Base-by-base conservation (phyloP, 129 eudicot species). In the Escallonia rubra region DNA sequence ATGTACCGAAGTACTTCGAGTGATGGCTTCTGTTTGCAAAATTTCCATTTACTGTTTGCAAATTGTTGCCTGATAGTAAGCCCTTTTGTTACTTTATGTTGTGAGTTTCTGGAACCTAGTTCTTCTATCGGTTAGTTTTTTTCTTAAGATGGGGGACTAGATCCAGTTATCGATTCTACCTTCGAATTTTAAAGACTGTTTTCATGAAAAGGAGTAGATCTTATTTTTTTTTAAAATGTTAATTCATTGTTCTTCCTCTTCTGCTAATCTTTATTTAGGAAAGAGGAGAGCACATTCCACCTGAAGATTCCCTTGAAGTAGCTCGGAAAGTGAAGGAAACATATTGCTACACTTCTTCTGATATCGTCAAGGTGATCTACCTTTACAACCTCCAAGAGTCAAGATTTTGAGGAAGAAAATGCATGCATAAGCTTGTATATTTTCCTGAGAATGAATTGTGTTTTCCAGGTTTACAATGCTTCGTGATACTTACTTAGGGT, bases 201-300 rank as follows among this genome's bases (percentile, higher is more conserved):
- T 23, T 23, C 34, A 23, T 23, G 34, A 23, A 23, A 23, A 23
- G 34, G 34, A 23, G 34, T 23, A 23, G 34, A 23, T 23, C 34
- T 23, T 23, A 0, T 23, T 23, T 61, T 16, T 8, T 14, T 15
- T 7, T 52, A 2, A 52, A 10, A 52, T 5, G 12, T 4, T 63
- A 45, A 15, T 57, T 62, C 7, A 41, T 44, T 53, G 12, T 5
- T 39, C 12, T 43, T 59, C 41, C 64, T 10, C 72, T 53, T 57
- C 60, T 68, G 72, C 66, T 42, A 53, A 65, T 41, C 57, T 68
- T 60, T 69, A 23, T 80, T 73, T 77, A 93, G 99, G 96, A 93
- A 93, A 93, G 96, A 82, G 96, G 99, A 73, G 95, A 93, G 77
- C 83, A 86, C 57, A 77, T 93, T 69, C 99, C 99, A 49, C 95